These are phyloP conservation scores for Pseudisothecium myosuroides DNA, from an alignment of 225 moss, liverwort and hornwort genomes.

Conservation along the genomic window DNA sequence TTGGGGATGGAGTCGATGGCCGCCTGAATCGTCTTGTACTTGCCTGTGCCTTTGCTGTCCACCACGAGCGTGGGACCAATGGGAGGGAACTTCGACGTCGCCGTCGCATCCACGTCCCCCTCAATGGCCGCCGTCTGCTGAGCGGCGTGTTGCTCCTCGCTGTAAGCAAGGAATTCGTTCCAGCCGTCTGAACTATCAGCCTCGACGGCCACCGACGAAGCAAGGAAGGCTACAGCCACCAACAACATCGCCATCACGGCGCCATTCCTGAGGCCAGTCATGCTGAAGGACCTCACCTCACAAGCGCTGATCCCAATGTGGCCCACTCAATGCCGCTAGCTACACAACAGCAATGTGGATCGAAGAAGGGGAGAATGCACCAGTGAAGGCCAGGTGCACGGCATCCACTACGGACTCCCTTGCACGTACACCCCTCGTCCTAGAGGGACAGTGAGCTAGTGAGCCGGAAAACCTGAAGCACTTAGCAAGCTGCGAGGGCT, in stretches of 20 bases:
- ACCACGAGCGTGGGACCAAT: not conserved
- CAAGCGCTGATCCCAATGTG: too few species aligned
- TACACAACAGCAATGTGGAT: not conserved
- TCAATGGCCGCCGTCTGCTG: fast-evolving
- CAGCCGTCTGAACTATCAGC: fast-evolving
- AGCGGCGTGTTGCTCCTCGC: fast-evolving
- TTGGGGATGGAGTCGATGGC: not conserved
- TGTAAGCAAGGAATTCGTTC: fast-evolving
- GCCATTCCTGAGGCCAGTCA: not conserved
- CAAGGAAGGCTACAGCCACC: not conserved
- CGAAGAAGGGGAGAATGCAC: too few species aligned
- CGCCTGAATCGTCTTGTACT: not conserved
- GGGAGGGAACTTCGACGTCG: not conserved
- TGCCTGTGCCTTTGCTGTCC: not conserved
- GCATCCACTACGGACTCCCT: not conserved
- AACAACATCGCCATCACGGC: not conserved
- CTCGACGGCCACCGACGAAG: not conserved
- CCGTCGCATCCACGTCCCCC: not conserved
- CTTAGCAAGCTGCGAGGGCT: not conserved
- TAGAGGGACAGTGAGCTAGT: too few species aligned
- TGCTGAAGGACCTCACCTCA: not conserved
- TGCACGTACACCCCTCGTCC: not conserved
- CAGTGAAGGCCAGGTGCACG: not conserved
- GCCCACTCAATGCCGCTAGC: not conserved
- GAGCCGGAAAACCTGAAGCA: not conserved